Base-by-base conservation (phyloP, 2,329 filamentous ascomycete genomes). In the Aspergillus novoparasiticus region DNA sequence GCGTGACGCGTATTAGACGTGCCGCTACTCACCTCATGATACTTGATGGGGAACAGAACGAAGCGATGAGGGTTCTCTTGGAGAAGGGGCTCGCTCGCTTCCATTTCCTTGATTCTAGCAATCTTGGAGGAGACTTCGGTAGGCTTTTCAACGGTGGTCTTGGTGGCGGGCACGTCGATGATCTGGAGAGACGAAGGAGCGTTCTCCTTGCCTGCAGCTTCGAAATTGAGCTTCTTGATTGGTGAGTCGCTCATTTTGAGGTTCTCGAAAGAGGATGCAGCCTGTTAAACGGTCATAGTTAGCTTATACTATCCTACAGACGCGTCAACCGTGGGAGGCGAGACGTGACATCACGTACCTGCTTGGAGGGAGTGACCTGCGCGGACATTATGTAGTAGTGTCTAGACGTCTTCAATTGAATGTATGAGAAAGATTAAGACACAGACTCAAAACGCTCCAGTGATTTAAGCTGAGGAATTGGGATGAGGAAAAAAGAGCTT, bases 21-120 rank as follows among this genome's bases (percentile, higher is more conserved):
- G 71, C 32, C 57, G 26, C 32, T 46, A 86, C 92, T 81, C 83
- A 97, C 94, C 90, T 98, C 94, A 76, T 98, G 94, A 83, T 98
- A 97, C 86, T 97, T 97, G 81, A 99, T 97, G 70, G 95, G 95
- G 83, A 99, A 99, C 66, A 99, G 87, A 64, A 99, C 95, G 76
- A 99, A 99, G 73, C 95, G 92, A 72, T 96, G 88, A 66, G 93
- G 90, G 83, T 99, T 99, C 83, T 98, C 95, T 78, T 93, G 91
- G 8, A 99, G 88, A 58, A 99, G 85, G 62, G 95, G 95, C 86
- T 99, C 95, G 62, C 93, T 87, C 62, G 86, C 86, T 81, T 97
- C 92, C 57, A 90, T 85, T 32, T 86, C 71, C 81, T 90, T 90
- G 76, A 89, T 83, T 26, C 80, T 80, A 46, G 84, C 83, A 61